Evolutionary conservation across 2,329 filamentous ascomycete species (phyloP).

Genomic region (Stemphylium lycopersici): DNA sequence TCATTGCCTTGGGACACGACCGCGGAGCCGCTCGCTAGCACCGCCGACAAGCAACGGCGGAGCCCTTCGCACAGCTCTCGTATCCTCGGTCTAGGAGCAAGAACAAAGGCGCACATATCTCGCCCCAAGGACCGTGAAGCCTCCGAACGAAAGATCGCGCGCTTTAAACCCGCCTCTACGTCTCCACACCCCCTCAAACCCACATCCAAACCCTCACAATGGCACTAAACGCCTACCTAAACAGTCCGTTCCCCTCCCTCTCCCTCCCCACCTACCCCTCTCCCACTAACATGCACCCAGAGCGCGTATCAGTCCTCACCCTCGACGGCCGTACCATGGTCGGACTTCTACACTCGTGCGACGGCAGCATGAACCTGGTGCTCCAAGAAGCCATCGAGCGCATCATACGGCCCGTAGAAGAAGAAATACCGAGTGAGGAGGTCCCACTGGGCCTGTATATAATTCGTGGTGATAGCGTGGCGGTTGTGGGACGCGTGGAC

Average conservation of each 20-base stretch:
- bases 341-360: slow-evolving; percentile 82
- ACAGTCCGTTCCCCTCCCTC: slow-evolving; percentile 39
- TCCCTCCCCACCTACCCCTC: not conserved
- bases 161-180: not conserved
- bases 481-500: slow-evolving; percentile 86
- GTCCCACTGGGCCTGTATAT: slow-evolving; percentile 88
- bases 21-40: not conserved
- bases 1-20: not conserved
- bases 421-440: slow-evolving; percentile 79
- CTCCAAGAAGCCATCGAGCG: slow-evolving; percentile 84
- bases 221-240: slow-evolving; percentile 53
- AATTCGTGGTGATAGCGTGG: slow-evolving; percentile 93
- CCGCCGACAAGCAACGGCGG: not conserved
- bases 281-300: slow-evolving; percentile 55
- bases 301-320: slow-evolving; percentile 90
- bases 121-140: not conserved
- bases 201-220: slow-evolving; percentile 29
- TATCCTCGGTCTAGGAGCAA: not conserved
- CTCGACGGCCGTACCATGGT: slow-evolving; percentile 81
- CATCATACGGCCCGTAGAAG: slow-evolving; percentile 84
- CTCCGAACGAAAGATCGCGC: not conserved
- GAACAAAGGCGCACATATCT: not conserved
- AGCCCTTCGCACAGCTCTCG: not conserved
- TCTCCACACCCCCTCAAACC: not conserved
- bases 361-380: slow-evolving; percentile 92